These are phyloP conservation scores for Colletotrichum zoysiae DNA, from an alignment of 2,329 filamentous ascomycete genomes.

Conservation along the genomic window DNA sequence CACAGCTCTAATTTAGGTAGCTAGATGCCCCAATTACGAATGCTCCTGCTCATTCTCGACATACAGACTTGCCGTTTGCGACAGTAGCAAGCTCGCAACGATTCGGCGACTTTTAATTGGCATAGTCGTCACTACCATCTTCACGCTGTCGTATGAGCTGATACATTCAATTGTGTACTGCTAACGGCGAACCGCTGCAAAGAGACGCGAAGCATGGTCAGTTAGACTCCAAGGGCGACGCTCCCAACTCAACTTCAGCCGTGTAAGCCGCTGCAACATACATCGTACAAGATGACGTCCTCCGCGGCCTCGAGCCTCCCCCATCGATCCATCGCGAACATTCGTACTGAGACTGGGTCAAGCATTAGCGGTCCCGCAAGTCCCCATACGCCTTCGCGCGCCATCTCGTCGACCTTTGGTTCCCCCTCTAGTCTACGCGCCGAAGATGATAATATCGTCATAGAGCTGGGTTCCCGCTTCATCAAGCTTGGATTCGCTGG, in stretches of 20 bases:
- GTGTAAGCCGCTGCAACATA: slow-evolving; percentile 5
- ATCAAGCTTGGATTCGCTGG: slow-evolving; percentile 89
- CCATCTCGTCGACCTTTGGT: slow-evolving; percentile 67
- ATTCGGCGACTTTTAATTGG: neutral
- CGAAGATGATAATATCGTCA: slow-evolving; percentile 87
- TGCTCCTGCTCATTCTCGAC: neutral
- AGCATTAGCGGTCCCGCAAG: slow-evolving; percentile 54
- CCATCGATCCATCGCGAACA: slow-evolving; percentile 70
- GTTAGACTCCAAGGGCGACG: neutral
- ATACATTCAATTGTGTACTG: neutral
- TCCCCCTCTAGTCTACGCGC: slow-evolving; percentile 72
- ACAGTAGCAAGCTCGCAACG: neutral
- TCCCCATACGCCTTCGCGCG: slow-evolving; percentile 72
- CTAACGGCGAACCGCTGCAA: neutral
- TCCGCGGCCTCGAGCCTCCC: slow-evolving; percentile 59
- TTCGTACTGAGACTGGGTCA: slow-evolving; percentile 58
- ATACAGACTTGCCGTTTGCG: neutral
- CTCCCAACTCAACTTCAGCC: slow-evolving; percentile 3
- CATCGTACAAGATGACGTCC: slow-evolving; percentile 48
- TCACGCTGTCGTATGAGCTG: neutral
- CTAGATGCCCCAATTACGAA: neutral
- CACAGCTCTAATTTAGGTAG: neutral
- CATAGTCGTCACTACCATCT: neutral
- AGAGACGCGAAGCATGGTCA: neutral
- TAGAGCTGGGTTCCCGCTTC: slow-evolving; percentile 85